Evolutionary conservation across 352 stramenopile species (phyloP).

Genomic region (Thraustochytrium sp.): DNA sequence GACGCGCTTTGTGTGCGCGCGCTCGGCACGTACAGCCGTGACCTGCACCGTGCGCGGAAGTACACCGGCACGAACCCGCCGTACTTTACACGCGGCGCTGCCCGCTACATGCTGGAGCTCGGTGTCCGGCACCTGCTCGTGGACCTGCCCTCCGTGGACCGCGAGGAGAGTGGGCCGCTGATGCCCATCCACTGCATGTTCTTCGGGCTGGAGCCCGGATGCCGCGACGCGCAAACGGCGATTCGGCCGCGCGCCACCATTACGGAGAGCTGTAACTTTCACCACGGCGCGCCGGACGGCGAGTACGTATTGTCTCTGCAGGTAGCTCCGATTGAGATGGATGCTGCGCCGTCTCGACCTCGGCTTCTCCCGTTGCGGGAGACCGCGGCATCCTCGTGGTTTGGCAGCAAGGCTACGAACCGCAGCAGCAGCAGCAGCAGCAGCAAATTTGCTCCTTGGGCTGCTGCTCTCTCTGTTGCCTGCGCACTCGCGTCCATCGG

Average conservation of each 20-base stretch:
- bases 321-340: conserved; percentile 39
- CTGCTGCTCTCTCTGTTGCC: too few species aligned
- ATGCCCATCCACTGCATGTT: conserved; percentile 44
- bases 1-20: neutral
- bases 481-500: too few species aligned
- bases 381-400: neutral
- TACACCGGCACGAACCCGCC: conserved; percentile 43
- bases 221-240: neutral
- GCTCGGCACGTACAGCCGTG: neutral
- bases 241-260: conserved; percentile 3
- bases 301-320: conserved; percentile 7
- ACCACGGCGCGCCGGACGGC: neutral
- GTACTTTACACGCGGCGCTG: conserved; percentile 16
- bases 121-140: conserved; percentile 36
- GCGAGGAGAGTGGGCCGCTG: conserved; percentile 20
- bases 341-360: conserved; percentile 25
- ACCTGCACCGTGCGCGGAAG: neutral
- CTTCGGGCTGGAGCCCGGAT: conserved; percentile 12
- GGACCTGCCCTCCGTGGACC: conserved; percentile 45
- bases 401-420: too few species aligned
- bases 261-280: conserved; percentile 32
- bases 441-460: too few species aligned
- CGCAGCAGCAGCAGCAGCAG: too few species aligned
- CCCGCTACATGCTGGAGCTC: neutral
- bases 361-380: neutral